A percentile compares a stretch with the other conserved stretches of the same genome.
These are phyloP conservation scores for Juglanconis juglandina DNA, from an alignment of 2,329 filamentous ascomycete species.

Conservation along the genomic window DNA sequence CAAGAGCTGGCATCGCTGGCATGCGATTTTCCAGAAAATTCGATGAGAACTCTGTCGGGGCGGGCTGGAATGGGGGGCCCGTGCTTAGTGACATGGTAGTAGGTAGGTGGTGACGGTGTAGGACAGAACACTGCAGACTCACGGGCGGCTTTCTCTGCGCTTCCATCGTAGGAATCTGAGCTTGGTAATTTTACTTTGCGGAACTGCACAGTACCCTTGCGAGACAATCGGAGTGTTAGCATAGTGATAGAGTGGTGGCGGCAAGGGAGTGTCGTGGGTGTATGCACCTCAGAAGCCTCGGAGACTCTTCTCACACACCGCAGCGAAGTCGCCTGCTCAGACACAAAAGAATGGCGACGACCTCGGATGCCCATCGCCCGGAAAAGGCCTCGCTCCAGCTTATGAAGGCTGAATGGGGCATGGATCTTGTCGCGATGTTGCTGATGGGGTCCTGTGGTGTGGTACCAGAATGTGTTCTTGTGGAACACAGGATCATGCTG, in stretches of 20 bases:
- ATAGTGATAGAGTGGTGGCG: not conserved
- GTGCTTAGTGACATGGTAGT: not conserved
- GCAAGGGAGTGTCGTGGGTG: not conserved
- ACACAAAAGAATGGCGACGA: not conserved
- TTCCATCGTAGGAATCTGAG: conserved; percentile 13
- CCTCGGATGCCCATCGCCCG: conserved; percentile 2
- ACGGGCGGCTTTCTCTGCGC: conserved; percentile 5
- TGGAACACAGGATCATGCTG: conserved; percentile 1
- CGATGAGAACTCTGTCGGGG: not conserved
- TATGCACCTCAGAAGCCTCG: conserved; percentile 4
- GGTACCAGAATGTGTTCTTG: conserved; percentile 5
- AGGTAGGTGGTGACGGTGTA: not conserved
- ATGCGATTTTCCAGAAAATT: not conserved
- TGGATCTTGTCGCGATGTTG: conserved; percentile 1
- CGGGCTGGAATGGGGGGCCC: not conserved
- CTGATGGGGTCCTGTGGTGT: not conserved
- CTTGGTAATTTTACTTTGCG: conserved; percentile 8
- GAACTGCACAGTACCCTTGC: conserved; percentile 1
- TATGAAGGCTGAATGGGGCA: conserved; percentile 1
- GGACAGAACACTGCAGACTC: not conserved
- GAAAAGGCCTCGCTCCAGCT: conserved; percentile 2
- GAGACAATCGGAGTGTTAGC: no score
- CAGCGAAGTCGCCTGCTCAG: not conserved
- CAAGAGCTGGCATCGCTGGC: conserved; percentile 8
- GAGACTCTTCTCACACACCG: not conserved